Base-by-base conservation (phyloP, 495 filamentous ascomycete species). In the Penicillium longicatenatum region DNA sequence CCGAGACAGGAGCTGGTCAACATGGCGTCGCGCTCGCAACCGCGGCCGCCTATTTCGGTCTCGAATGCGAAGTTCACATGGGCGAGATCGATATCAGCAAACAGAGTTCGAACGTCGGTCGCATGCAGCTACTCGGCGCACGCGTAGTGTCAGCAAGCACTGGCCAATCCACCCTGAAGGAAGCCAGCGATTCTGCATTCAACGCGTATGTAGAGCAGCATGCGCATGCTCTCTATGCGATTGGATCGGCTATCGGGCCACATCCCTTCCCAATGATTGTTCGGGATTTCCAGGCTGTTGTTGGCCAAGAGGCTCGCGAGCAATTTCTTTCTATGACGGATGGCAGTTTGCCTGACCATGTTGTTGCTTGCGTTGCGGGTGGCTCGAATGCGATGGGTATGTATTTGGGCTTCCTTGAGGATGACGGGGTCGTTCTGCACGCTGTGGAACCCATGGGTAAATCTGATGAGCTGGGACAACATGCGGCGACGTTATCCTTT, bases 191-290 rank as follows among this genome's bases (percentile, higher is more conserved):
- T 76, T 93, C 97, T 69, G 91, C 93, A 3, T 75, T 97, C 60
- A 85, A 93, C 30, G 86, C 88, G 57, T 97, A 93, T 91, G 90
- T 97, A 9, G 87, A 90, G 42, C 77, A 89, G 52, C 85, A 97
- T 4, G 82, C 86, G 52, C 91, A 89, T n/a, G 96, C 93, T 1
- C 93, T 97, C 73, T 97, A 97, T 81, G 92, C 96, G 72, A 94
- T 97, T 62, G 93, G 93, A 24, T 94, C 90, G 11, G 93, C 93
- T 30, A 97, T 97, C 64, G 93, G 93, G 0, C 93, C 93, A 12
- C 93, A 97, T 61, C 93, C 93, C 4, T 97, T 95, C 85, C 93
- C 93, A 1, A 96, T 91, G 52, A 97, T 97, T 58, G 93, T 97
- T 10, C 86, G 93, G 44, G 96, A 92, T 0, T 96, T 97, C 84